Evolutionary conservation across 1,139 yeast genomes (phyloP), one percentile per base, ranked within the genome.

Genomic region (Kodamaea ohmeri): DNA sequence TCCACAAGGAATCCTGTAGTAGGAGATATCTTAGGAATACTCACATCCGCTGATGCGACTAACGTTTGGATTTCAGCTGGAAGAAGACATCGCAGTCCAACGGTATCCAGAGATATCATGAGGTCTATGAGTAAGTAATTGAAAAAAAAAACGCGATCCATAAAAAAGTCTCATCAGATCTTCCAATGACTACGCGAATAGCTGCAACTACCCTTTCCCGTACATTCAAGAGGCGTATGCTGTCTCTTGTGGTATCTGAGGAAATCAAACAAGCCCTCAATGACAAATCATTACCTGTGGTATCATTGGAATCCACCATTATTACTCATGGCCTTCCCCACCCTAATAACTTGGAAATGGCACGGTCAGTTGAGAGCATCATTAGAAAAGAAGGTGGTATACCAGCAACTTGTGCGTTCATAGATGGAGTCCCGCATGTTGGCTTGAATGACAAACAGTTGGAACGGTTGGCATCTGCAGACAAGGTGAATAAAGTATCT

Each of bases 251-350:
- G 4, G 12, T 80, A 9, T 70, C 84, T 0, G 74, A 76, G 12
- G 94, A 83, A 48, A 71, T 87, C 8, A 52, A 57, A 45, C 79
- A 80, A 45, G 94, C 95, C 0, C 50, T 85, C 24, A 52, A 52
- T 12, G 72, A 71, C 5, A 68, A 70, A 19, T 16, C 24, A 13
- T 60, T 47, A 28, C 95, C 96, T 0, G 74, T 87, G 6, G 92
- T 87, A 0, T 82, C 96, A 0, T 61, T 87, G 5, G 97, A 89
- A 54, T 80, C 89, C 14, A 88, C 97, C 7, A 89, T 88, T 51
- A 80, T 89, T 47, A 83, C 96, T 6, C 97, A 89, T 64, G 96
- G 97, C 0, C 70, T 88, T 36, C 96, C 96, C 6, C 85, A 64
- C 53, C 96, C 96, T 0, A 73, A 74, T 32, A 88, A 89, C 52